Evolutionary conservation across 2,329 filamentous ascomycete species (phyloP).

Genomic region (Fusarium oligoseptatum): DNA sequence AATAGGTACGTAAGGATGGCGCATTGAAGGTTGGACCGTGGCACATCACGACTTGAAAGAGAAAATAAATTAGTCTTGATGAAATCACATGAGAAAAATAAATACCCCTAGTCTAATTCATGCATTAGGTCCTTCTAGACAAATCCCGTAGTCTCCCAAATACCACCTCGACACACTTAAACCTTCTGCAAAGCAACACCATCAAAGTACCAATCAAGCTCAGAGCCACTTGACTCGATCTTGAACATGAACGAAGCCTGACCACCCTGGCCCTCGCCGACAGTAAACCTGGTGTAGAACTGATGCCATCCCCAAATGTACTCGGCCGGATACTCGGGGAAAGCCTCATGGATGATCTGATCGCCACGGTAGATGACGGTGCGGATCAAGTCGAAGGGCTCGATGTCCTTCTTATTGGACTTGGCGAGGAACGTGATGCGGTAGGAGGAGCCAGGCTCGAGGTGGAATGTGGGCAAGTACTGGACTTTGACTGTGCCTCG

Average conservation of each 20-base stretch:
- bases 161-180: neutral
- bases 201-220: conserved; percentile 3
- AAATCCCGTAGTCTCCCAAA: neutral
- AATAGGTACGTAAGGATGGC: neutral
- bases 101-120: neutral
- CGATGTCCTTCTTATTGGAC: neutral
- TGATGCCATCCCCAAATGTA: neutral
- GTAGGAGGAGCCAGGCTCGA: neutral
- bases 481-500: neutral
- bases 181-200: neutral
- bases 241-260: neutral
- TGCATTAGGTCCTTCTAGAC: neutral
- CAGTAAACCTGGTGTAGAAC: neutral
- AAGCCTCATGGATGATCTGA: neutral
- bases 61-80: neutral
- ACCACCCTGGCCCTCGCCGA: neutral
- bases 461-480: neutral
- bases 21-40: neutral
- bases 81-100: neutral
- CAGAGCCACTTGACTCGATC: neutral
- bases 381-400: neutral
- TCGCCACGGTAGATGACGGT: neutral
- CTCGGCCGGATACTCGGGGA: neutral
- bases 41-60: neutral
- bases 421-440: conserved; percentile 1